Base-by-base conservation (phyloP, 139 green algal genomes). In the Nannochloris sp. region DNA sequence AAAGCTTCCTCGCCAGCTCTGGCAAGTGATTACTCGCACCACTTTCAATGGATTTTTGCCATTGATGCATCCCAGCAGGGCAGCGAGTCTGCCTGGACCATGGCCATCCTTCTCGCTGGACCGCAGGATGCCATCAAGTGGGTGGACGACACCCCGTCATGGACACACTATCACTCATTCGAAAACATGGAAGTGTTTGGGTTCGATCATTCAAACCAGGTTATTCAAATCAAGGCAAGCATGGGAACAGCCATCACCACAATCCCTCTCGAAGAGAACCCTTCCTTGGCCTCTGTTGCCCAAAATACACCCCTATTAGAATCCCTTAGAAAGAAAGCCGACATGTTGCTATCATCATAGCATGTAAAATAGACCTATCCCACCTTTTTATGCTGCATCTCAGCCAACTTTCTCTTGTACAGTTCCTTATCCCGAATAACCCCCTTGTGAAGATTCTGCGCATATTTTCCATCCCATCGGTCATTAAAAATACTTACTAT, bases 401-500 rank as follows among this genome's bases (percentile, higher is more conserved):
- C 40, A 50, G 33, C 30, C 46, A 71, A 71, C 49, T 80, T 80
- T n/a, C 63, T 25, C 2, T 20, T n/a, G n/a, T 80, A 80, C 29
- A 80, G 48, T 40, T 59, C 64, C 26, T 79, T 55, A 51, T 80
- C 73, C 2, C 73, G 58, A 2, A 78, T 58, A 16, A 80, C 71
- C 1, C 73, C 73, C 33, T 63, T 61, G 53, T 80, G 73, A 14
- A 80, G 44, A 16, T 74, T 78, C 73, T 80, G 73, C 17, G 6
- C 44, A 5, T 23, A 12, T 6, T 45, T n/a, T n/a, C 20, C 29
- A 23, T 20, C 13, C 1, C 11, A 49, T 28, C 1, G 29, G n/a
- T 0, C 16, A 3, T 26, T 25, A 8, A 0, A 33, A 0, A 6
- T 5, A 14, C 1, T 59, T 59, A 33, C n/a, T 59, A 17, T 30